Evolutionary conservation across 345 rosid genomes (phyloP).

Genomic region (Populus euphratica): DNA sequence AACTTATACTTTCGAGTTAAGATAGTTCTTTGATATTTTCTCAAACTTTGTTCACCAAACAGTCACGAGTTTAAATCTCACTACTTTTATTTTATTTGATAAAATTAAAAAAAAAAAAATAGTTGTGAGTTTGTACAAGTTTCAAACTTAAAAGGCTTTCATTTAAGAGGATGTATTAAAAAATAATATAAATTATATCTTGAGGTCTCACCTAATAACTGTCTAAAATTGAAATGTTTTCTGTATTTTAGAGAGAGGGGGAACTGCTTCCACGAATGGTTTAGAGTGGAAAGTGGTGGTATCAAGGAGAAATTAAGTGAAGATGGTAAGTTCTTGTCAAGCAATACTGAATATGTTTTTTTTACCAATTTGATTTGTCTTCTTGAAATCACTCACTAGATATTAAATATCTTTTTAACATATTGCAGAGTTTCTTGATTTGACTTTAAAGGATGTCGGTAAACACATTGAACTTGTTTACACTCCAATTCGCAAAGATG

Average conservation of each 20-base stretch:
- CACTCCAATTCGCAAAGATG: constrained; percentile 87
- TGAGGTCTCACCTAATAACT: too few species aligned
- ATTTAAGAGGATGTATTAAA: too few species aligned
- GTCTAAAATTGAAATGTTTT: constrained; percentile 6
- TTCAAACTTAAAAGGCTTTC: too few species aligned
- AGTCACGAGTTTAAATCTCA: too few species aligned
- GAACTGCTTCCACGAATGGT: constrained; percentile 75
- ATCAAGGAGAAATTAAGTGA: constrained; percentile 55
- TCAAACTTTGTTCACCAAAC: too few species aligned
- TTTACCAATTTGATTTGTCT: not conserved
- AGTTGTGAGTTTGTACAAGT: too few species aligned
- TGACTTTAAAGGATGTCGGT: constrained; percentile 79
- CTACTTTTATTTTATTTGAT: too few species aligned
- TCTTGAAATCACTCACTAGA: constrained; percentile 2
- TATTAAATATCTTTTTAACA: not conserved
- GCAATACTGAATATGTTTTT: not conserved
- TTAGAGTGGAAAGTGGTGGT: constrained; percentile 66
- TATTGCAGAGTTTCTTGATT: constrained; percentile 71
- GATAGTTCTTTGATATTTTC: too few species aligned
- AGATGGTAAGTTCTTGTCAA: constrained; percentile 49
- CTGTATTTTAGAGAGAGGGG: constrained; percentile 67
- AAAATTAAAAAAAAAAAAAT: too few species aligned
- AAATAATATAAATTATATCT: too few species aligned
- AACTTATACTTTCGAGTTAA: too few species aligned
- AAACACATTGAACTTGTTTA: constrained; percentile 70